Conservation (phyloP, 78 protist genomes). For the slime mould (Dictyostelium discoideum) region DNA sequence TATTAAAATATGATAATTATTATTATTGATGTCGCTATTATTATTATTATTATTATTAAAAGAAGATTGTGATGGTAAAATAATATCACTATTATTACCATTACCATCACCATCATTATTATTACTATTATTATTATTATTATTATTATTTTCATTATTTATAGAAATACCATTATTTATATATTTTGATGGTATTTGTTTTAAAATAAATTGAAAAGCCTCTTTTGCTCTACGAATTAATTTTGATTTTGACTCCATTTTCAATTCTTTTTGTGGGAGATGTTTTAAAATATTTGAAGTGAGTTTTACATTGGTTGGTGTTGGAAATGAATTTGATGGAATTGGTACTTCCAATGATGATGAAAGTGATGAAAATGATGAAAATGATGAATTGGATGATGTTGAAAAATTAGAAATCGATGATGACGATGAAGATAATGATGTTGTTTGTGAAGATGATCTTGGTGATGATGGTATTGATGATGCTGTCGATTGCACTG, state of each 20-base stretch:
- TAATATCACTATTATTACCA: neutral
- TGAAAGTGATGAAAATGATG: neutral
- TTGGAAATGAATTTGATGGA: constrained; percentile 1
- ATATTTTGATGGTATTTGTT: constrained; percentile 55
- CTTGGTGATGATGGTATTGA: neutral
- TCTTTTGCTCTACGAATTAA: constrained; percentile 67
- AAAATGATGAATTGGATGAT: neutral
- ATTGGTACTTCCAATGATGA: neutral
- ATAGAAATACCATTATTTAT: neutral
- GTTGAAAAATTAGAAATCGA: neutral
- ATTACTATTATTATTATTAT: neutral
- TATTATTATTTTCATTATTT: neutral
- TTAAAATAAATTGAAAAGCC: constrained; percentile 64
- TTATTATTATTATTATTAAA: no score
- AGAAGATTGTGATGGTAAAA: neutral
- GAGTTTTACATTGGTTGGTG: constrained; percentile 11
- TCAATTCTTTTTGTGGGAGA: constrained; percentile 68
- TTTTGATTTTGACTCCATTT: constrained; percentile 62
- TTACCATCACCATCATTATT: neutral
- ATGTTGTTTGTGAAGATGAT: neutral
- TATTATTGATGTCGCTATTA: neutral
- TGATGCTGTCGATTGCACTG: constrained; percentile 14
- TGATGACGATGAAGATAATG: neutral
- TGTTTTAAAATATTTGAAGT: constrained; percentile 50
- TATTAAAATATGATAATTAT: constrained; percentile 54